Conservation (phyloP, 2,329 filamentous ascomycete genomes). For the Paecilomyces formosus region DNA sequence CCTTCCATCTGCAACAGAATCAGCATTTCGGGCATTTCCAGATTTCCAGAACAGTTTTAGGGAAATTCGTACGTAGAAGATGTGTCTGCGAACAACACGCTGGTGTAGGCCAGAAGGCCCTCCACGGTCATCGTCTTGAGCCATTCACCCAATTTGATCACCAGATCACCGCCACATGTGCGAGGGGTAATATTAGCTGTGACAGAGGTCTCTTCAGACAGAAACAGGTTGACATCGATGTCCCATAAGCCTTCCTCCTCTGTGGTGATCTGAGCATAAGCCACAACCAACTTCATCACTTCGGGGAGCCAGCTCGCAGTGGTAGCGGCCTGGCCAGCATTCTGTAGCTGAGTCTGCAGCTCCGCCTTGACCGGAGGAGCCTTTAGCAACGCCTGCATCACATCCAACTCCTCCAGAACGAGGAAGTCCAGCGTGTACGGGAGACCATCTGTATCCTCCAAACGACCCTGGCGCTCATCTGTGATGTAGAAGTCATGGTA, state of each 20-base stretch:
- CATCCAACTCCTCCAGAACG: slow-evolving; percentile 87
- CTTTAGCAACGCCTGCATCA: slow-evolving; percentile 83
- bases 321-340: slow-evolving; percentile 51
- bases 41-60: background rate
- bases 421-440: slow-evolving; percentile 93
- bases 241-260: slow-evolving; percentile 97
- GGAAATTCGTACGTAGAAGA: slow-evolving; percentile 24
- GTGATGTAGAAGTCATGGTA: slow-evolving; percentile 82
- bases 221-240: slow-evolving; percentile 88
- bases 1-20: slow-evolving; percentile 47
- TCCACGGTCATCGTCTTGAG: slow-evolving; percentile 68
- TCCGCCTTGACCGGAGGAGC: slow-evolving; percentile 83
- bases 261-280: slow-evolving; percentile 80
- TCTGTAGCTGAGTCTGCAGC: slow-evolving; percentile 68
- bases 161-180: slow-evolving; percentile 82
- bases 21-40: background rate
- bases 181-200: slow-evolving; percentile 94
- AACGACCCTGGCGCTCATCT: slow-evolving; percentile 73
- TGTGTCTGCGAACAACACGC: slow-evolving; percentile 57
- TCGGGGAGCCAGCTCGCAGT: slow-evolving; percentile 76
- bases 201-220: slow-evolving; percentile 90
- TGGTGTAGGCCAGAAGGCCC: slow-evolving; percentile 69
- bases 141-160: slow-evolving; percentile 92
- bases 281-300: slow-evolving; percentile 75
- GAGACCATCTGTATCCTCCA: slow-evolving; percentile 86